A percentile compares a stretch with the other conserved stretches of the same genome.
These are phyloP conservation scores for Trichosporon coremiiforme DNA, from an alignment of 1,284 basidiomycete genomes.

Conservation along the genomic window DNA sequence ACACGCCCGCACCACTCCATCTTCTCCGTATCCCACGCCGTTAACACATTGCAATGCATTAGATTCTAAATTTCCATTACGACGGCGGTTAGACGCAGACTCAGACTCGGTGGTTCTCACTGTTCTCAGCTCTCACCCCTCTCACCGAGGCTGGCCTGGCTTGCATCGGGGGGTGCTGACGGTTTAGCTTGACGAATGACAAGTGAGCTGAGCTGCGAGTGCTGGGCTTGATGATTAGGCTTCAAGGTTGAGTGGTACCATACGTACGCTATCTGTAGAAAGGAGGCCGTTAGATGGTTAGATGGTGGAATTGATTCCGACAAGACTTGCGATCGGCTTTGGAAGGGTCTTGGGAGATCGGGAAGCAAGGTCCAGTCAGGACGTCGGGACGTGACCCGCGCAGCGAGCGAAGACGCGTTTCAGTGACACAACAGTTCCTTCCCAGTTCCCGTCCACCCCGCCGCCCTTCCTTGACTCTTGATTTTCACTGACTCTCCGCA, in stretches of 20 bases:
- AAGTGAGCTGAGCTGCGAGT: not conserved
- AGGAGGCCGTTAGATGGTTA: no score
- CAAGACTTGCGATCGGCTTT: not conserved
- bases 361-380: not conserved
- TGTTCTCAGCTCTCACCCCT: no score
- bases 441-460: not conserved
- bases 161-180: no score
- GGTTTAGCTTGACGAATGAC: no score
- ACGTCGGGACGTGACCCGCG: no score
- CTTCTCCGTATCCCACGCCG: not conserved
- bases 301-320: not conserved
- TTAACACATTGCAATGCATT: constrained; percentile 23
- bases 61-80: not conserved
- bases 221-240: not conserved
- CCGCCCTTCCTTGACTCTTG: no score
- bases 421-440: no score
- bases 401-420: not conserved
- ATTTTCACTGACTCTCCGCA: no score
- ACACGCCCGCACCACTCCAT: not conserved
- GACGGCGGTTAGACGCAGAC: no score
- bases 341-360: not conserved
- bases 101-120: not conserved
- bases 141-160: no score
- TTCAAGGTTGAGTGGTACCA: constrained; percentile 10
- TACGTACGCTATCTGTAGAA: not conserved